Evolutionary conservation across 805 yeast species (phyloP).

Genomic region (Cyberlindnera japonica): DNA sequence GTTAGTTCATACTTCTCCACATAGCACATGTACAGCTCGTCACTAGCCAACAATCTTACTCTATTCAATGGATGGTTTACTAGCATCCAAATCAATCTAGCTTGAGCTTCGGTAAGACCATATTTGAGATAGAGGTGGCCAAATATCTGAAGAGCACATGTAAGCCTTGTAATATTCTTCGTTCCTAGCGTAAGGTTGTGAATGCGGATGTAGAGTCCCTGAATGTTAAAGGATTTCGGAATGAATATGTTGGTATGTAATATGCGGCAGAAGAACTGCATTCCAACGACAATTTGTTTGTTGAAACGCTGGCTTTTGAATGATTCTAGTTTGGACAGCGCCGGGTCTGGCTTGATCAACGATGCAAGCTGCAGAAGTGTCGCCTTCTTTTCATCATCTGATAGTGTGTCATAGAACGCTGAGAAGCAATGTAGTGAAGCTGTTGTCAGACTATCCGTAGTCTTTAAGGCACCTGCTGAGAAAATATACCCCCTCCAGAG

Average conservation of each 20-base stretch:
- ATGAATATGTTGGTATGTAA: slow-evolving; percentile 20
- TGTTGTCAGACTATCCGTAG: slow-evolving; percentile 43
- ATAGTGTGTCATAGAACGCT: slow-evolving; percentile 24
- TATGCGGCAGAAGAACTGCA: slow-evolving; percentile 24
- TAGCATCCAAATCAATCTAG: slow-evolving; percentile 28
- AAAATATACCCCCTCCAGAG: slow-evolving; percentile 56
- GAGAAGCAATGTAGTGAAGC: slow-evolving; percentile 40
- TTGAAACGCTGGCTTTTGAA: slow-evolving; percentile 14
- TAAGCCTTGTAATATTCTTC: slow-evolving; percentile 35
- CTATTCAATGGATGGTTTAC: slow-evolving; percentile 31
- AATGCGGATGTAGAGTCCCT: slow-evolving; percentile 42
- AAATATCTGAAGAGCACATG: slow-evolving; percentile 41
- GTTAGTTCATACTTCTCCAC: slow-evolving; percentile 31
- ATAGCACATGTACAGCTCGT: slow-evolving; percentile 37
- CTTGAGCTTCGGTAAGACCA: slow-evolving; percentile 17
- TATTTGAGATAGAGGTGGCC: slow-evolving; percentile 32
- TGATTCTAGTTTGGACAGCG: slow-evolving; percentile 1
- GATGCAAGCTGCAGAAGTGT: slow-evolving; percentile 27
- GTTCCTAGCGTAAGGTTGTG: slow-evolving; percentile 57
- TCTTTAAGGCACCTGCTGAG: slow-evolving; percentile 55
- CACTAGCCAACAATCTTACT: slow-evolving; percentile 38
- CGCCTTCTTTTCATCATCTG: slow-evolving; percentile 9
- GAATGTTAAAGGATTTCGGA: slow-evolving; percentile 24
- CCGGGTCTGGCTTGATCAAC: slow-evolving; percentile 26
- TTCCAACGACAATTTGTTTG: slow-evolving; percentile 23